Evolutionary conservation across 1,139 yeast species (phyloP).

Genomic region (Saccharomyces hybrid): DNA sequence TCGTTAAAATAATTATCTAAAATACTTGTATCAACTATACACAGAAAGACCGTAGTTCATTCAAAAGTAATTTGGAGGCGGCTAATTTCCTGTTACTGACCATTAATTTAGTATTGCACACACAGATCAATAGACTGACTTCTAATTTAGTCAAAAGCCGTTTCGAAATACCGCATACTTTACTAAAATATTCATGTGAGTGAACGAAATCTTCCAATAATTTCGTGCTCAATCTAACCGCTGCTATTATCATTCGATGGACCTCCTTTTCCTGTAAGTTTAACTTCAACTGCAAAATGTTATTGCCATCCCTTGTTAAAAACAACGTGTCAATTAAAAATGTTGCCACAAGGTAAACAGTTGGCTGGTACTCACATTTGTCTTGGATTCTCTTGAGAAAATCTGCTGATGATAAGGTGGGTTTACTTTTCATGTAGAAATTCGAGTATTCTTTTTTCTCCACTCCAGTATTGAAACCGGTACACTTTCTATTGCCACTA

Average conservation of each 20-base stretch:
- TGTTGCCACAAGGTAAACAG: constrained; percentile 23
- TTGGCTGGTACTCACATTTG: constrained; percentile 26
- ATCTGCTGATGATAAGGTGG: constrained; percentile 21
- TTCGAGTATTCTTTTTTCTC: constrained; percentile 5
- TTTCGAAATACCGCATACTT: constrained; percentile 44
- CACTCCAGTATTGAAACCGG: background rate
- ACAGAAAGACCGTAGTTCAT: constrained; percentile 9
- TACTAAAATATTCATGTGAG: constrained; percentile 43
- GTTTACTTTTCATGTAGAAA: constrained; percentile 26
- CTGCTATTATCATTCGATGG: constrained; percentile 43
- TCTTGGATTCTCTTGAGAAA: constrained; percentile 26
- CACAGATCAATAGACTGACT: constrained; percentile 36
- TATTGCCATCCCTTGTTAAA: constrained; percentile 33
- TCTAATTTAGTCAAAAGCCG: constrained; percentile 42
- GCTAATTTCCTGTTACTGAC: constrained; percentile 18
- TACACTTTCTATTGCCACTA: background rate
- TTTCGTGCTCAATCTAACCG: constrained; percentile 44
- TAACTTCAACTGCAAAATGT: constrained; percentile 33
- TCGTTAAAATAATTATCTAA: background rate
- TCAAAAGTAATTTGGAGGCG: constrained; percentile 11
- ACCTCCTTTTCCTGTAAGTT: constrained; percentile 32
- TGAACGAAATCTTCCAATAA: constrained; percentile 45
- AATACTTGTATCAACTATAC: background rate
- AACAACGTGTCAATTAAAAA: constrained; percentile 31
- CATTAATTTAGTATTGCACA: constrained; percentile 18